Evolutionary conservation across 257 asterid species (phyloP), one percentile per base, ranked within the genome.

Genomic region (Echites panduratus): DNA sequence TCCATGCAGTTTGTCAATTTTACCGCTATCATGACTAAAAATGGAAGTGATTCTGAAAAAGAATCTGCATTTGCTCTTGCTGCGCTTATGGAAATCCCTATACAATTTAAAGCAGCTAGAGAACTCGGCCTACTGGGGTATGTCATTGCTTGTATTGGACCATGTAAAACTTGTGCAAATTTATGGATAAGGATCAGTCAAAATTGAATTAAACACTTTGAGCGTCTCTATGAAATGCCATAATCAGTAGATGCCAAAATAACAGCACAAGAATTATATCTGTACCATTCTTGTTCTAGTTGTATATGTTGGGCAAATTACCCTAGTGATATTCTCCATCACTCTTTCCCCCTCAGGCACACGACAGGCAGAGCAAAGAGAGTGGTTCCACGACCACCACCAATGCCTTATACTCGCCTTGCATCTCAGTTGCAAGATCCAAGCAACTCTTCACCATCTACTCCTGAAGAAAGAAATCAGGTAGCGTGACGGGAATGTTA

Each of bases 31-130:
- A 89, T 89, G 94, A 70, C 82, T 35, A 89, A 82, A 71, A 2
- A 77, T 67, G 65, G 73, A 65, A 77, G 84, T 53, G 70, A 83
- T 52, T 76, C 96, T 73, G 88, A 67, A 48, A 87, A 86, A 62
- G 96, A 91, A 87, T 74, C 92, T 67, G 89, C 90, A 22, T 91
- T 91, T 77, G 92, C 92, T 82, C 97, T 91, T 73, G 96, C 97
- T 76, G 97, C 97, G 7, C 86, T 91, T 45, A 91, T 91, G 97
- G 97, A 91, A 80, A 81, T 91, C 70, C 97, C 96, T 48, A 73
- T 86, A 84, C 97, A 91, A 72, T 91, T 86, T 75, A 83, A 84
- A 81, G 97, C 94, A 76, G 80, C 88, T 43, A 78, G 50, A 70
- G 97, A 89, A 77, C 75, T 87, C 32, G 78, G 85, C 69, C 47